A percentile compares a stretch with the other conserved stretches of the same genome.
phyloP scores from a whole-genome alignment of 164 flowering plant species.

The Dillenia turbinata region DNA sequence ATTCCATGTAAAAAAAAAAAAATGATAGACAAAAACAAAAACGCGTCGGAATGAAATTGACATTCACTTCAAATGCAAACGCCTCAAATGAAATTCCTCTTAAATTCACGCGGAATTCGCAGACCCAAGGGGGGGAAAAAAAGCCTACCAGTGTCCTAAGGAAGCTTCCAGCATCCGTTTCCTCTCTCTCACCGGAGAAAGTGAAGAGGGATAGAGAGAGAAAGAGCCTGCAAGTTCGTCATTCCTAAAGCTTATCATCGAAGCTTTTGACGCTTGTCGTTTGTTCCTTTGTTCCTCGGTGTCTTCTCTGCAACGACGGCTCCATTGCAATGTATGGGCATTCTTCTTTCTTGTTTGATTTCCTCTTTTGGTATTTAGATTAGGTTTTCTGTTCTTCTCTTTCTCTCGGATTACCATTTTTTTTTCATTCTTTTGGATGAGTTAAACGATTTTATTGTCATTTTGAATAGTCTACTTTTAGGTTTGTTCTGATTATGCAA shows the following conservation, averaged over 20 bases:
- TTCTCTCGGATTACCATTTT: too few species aligned
- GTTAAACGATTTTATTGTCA: neutral
- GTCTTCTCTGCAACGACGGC: neutral
- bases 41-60: constrained; percentile 30
- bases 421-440: neutral
- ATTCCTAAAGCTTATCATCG: neutral
- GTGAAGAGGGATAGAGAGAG: neutral
- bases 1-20: too few species aligned
- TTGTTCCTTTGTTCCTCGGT: neutral
- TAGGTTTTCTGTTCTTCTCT: neutral
- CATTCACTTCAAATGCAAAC: constrained; percentile 14
- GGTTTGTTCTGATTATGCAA: neutral
- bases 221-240: neutral
- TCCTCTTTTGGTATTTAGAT: neutral
- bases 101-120: constrained; percentile 17
- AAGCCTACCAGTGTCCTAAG: too few species aligned
- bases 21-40: too few species aligned
- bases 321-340: neutral
- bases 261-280: neutral
- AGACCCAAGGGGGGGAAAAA: neutral
- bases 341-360: neutral
- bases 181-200: neutral
- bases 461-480: neutral
- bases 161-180: too few species aligned
- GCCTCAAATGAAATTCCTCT: constrained; percentile 4